phyloP scores from a whole-genome alignment of 805 yeast genomes.

The Zygotorulaspora chibaensis region DNA sequence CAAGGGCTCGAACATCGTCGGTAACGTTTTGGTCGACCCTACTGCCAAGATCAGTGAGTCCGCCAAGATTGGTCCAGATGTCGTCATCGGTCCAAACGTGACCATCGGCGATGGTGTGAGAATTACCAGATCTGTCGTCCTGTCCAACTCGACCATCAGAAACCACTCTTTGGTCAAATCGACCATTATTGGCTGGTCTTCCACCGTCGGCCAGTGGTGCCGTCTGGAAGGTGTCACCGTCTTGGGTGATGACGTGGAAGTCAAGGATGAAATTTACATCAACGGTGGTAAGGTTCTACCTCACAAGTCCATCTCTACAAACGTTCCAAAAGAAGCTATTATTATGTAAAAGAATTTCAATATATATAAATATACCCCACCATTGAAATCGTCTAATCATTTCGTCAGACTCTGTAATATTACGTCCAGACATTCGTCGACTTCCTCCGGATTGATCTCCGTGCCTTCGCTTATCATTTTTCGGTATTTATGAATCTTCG shows the following conservation, averaged over 20 bases:
- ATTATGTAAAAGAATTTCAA: slow-evolving; percentile 64
- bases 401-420: slow-evolving; percentile 37
- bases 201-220: slow-evolving; percentile 97
- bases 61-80: slow-evolving; percentile 98
- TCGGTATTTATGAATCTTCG: slow-evolving; percentile 61
- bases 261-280: slow-evolving; percentile 96
- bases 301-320: slow-evolving; percentile 92
- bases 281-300: slow-evolving; percentile 99
- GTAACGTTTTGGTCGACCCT: slow-evolving; percentile 92
- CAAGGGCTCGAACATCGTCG: slow-evolving; percentile 69
- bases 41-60: slow-evolving; percentile 87
- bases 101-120: slow-evolving; percentile 97
- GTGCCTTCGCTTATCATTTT: slow-evolving; percentile 65
- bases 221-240: slow-evolving; percentile 97
- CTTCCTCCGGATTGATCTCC: slow-evolving; percentile 61
- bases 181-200: slow-evolving; percentile 98
- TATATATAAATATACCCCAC: neutral
- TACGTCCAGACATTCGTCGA: slow-evolving; percentile 62
- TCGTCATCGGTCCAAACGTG: slow-evolving; percentile 94
- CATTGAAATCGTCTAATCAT: slow-evolving; percentile 1
- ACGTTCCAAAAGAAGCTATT: slow-evolving; percentile 96
- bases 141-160: slow-evolving; percentile 85
- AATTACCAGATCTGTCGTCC: slow-evolving; percentile 89
- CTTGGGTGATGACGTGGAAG: slow-evolving; percentile 97
- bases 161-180: slow-evolving; percentile 98